These are phyloP conservation scores for Lagerstroemia speciosa DNA, from an alignment of 345 rosid genomes.

Conservation along the genomic window DNA sequence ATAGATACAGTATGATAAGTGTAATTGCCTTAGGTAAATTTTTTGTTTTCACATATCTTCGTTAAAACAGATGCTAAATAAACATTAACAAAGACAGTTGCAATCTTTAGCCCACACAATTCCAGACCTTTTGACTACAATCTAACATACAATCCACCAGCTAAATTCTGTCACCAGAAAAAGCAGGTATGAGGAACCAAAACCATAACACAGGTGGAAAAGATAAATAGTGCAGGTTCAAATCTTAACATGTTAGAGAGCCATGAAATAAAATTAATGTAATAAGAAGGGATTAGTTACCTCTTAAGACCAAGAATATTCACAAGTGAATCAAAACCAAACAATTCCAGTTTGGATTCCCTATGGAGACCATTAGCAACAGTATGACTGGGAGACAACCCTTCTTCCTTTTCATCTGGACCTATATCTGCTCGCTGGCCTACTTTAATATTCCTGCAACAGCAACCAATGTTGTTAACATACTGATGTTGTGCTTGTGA, in stretches of 20 bases:
- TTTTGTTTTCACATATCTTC: not conserved
- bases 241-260: not conserved
- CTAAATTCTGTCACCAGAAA: not conserved
- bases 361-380: conserved; percentile 45
- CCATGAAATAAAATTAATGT: not conserved
- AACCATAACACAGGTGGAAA: not conserved
- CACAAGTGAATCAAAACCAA: conserved; percentile 99
- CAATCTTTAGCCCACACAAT: not conserved
- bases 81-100: not conserved
- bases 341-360: conserved; percentile 82
- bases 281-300: conserved; percentile 24
- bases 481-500: not conserved
- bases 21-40: too few relatives aligned
- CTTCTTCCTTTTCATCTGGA: conserved; percentile 28
- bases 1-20: not conserved
- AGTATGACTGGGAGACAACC: conserved; percentile 34
- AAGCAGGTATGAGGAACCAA: not conserved
- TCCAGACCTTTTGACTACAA: not conserved
- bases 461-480: conserved; percentile 11
- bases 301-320: conserved; percentile 95
- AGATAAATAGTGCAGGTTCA: not conserved
- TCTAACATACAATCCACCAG: not conserved
- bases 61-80: not conserved
- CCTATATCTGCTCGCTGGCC: conserved; percentile 24
- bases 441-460: conserved; percentile 54